Conservation (phyloP, 2,329 filamentous ascomycete genomes). For the Tolypocladium sp. region DNA sequence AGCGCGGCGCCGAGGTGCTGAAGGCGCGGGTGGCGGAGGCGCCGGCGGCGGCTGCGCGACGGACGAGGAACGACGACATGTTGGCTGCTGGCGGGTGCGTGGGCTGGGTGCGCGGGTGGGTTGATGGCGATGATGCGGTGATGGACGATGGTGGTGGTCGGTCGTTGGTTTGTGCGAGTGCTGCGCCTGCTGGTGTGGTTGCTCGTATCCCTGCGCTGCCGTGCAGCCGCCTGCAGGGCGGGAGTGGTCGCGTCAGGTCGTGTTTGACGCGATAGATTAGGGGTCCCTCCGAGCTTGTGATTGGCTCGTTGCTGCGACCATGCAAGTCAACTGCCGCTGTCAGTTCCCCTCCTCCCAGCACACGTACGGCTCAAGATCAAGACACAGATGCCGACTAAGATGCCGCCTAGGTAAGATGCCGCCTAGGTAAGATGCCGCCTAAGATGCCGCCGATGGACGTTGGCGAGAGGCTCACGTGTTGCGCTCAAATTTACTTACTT, state of each 20-base stretch:
- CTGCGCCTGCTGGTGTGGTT: background rate
- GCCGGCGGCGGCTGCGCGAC: conserved; percentile 39
- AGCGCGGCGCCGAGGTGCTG: conserved; percentile 57
- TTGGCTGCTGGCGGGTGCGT: conserved; percentile 1
- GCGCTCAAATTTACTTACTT: no score
- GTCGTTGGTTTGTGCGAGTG: background rate
- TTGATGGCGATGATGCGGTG: background rate
- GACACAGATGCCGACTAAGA: no score
- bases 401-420: no score
- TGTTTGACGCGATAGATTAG: conserved; percentile 2
- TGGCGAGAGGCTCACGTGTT: no score
- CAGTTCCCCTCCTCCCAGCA: no score
- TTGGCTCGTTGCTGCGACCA: background rate
- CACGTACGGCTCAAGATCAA: no score
- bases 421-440: no score
- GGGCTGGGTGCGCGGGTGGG: background rate
- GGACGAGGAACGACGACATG: conserved; percentile 43
- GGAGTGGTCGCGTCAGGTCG: background rate
- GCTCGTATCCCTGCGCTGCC: background rate
- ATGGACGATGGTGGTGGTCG: background rate
- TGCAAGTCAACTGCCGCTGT: background rate
- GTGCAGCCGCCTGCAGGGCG: background rate
- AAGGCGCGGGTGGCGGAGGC: conserved; percentile 57
- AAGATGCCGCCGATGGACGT: no score
- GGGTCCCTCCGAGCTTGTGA: background rate